phyloP scores from a whole-genome alignment of 2,329 filamentous ascomycete genomes.

The Botrytis tulipae region DNA sequence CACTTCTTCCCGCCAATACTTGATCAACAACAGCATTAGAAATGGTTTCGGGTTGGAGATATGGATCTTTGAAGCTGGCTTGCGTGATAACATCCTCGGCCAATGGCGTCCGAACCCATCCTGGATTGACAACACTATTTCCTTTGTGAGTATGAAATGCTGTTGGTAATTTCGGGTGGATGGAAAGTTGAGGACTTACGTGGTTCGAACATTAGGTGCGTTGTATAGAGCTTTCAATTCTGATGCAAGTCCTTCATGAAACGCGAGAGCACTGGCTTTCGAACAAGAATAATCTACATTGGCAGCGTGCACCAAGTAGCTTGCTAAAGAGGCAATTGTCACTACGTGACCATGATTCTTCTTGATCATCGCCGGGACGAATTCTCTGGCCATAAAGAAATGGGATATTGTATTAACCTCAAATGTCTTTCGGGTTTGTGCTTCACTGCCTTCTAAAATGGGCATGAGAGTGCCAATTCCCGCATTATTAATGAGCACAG shows the following conservation, averaged over 20 bases:
- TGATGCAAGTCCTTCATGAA: constrained; percentile 63
- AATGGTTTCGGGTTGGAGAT: constrained; percentile 60
- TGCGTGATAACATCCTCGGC: constrained; percentile 53
- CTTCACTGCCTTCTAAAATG: constrained; percentile 56
- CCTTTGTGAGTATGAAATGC: constrained; percentile 7
- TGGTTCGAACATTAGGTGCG: constrained; percentile 57
- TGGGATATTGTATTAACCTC: constrained; percentile 68
- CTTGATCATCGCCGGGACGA: constrained; percentile 64
- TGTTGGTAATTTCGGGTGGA: background rate
- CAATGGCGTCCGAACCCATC: constrained; percentile 57
- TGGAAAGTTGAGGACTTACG: constrained; percentile 28
- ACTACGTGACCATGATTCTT: constrained; percentile 70
- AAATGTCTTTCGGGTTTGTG: constrained; percentile 62
- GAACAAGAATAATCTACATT: constrained; percentile 64
- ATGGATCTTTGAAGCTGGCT: constrained; percentile 48
- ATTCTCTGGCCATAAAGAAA: constrained; percentile 62
- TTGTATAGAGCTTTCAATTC: constrained; percentile 59
- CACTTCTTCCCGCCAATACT: constrained; percentile 51
- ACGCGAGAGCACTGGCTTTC: constrained; percentile 63
- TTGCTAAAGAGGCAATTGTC: constrained; percentile 55
- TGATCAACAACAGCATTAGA: constrained; percentile 59
- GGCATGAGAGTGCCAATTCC: constrained; percentile 58
- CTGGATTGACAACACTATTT: constrained; percentile 58
- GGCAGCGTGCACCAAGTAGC: constrained; percentile 28
- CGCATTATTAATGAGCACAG: constrained; percentile 71